Percentiles rank a stretch among this genome's conserved stretches.
Conservation (phyloP, 768 basidiomycete species). For the Amanita polypyramis region DNA sequence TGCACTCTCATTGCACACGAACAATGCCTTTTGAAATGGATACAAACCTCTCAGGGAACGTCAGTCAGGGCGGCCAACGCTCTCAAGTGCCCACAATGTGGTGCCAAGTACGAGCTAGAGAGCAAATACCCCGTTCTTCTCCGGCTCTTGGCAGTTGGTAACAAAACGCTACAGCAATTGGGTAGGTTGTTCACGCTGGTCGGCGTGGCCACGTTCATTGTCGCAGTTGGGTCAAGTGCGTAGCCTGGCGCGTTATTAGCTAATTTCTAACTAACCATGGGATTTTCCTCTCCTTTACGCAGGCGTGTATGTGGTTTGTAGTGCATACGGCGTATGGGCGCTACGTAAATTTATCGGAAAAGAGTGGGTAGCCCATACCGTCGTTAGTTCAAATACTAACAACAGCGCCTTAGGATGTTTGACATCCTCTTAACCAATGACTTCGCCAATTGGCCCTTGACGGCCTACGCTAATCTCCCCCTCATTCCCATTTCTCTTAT, state of each 20-base stretch:
- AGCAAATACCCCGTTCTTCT: conserved; percentile 51
- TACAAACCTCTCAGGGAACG: conserved; percentile 55
- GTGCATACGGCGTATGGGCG: conserved; percentile 67
- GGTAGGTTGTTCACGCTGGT: conserved; percentile 44
- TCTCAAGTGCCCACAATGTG: conserved; percentile 74
- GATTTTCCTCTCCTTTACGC: neutral
- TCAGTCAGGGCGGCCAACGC: conserved; percentile 48
- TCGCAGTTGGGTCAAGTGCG: conserved; percentile 55
- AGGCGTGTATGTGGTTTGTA: conserved; percentile 38
- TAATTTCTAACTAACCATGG: neutral
- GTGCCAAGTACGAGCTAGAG: conserved; percentile 52
- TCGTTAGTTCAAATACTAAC: neutral
- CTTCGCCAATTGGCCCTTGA: conserved; percentile 65
- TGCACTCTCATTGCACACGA: conserved; percentile 79
- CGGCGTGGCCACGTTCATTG: conserved; percentile 37
- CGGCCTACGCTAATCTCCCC: conserved; percentile 66
- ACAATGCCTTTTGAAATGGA: conserved; percentile 71
- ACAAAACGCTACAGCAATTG: conserved; percentile 35
- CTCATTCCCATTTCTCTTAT: conserved; percentile 61
- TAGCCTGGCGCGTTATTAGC: conserved; percentile 6
- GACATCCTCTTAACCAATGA: conserved; percentile 57
- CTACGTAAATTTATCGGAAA: conserved; percentile 57
- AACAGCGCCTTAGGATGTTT: conserved; percentile 36
- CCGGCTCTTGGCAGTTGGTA: conserved; percentile 37
- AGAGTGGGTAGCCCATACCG: conserved; percentile 32